phyloP scores from a whole-genome alignment of 1,284 basidiomycete species.

The Stereum hirsutum region DNA sequence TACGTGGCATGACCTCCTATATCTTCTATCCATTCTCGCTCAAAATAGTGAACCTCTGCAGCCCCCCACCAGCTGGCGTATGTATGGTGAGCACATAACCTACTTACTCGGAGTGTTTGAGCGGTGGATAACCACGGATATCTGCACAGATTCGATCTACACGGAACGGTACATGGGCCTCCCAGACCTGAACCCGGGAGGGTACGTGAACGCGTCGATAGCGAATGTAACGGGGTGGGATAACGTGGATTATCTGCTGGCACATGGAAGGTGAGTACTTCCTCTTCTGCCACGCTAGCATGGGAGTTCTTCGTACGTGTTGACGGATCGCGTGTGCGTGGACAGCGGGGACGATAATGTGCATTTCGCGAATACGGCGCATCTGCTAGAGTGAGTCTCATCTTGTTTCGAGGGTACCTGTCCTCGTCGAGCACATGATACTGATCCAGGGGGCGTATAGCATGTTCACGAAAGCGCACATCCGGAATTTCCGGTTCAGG shows the following conservation, averaged over 20 bases:
- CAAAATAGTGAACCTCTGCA: constrained; percentile 17
- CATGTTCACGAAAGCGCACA: constrained; percentile 73
- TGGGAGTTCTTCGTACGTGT: too few species aligned
- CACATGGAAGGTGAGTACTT: too few species aligned
- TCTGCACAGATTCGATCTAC: constrained; percentile 66
- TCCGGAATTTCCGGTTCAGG: constrained; percentile 81
- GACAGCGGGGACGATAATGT: constrained; percentile 94
- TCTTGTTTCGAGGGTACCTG: too few species aligned
- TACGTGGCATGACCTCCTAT: constrained; percentile 31
- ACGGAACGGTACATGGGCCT: constrained; percentile 97
- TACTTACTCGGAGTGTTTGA: background rate
- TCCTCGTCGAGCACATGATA: too few species aligned
- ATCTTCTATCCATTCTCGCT: background rate
- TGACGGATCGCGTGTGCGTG: too few species aligned
- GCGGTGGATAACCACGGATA: background rate
- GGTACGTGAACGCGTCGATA: constrained; percentile 82
- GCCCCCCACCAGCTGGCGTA: constrained; percentile 81
- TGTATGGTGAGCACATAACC: constrained; percentile 58
- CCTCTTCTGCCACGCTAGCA: too few species aligned
- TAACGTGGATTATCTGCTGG: constrained; percentile 73
- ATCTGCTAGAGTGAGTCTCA: constrained; percentile 87
- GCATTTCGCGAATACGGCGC: constrained; percentile 87
- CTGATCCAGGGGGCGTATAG: too few species aligned
- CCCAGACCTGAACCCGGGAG: constrained; percentile 66
- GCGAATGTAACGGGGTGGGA: constrained; percentile 80